Percentiles rank a stretch among this genome's conserved stretches.
Evolutionary conservation across 2,329 filamentous ascomycete species (phyloP).

Genomic region (Aureobasidium sp.): DNA sequence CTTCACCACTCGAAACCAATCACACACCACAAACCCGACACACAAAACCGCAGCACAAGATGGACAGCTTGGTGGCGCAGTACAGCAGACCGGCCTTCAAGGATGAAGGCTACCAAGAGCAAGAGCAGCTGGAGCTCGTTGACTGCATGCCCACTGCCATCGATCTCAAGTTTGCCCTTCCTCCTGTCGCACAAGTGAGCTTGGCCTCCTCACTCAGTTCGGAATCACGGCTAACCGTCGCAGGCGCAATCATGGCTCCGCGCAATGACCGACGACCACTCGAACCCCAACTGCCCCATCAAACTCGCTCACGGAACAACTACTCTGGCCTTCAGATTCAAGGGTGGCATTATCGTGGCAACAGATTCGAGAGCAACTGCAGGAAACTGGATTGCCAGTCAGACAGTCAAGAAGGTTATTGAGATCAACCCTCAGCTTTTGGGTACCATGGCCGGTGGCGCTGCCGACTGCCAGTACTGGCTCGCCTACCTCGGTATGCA

Average conservation of each 20-base stretch:
- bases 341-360: conserved; percentile 96
- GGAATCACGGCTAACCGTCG: conserved; percentile 18
- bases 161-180: conserved; percentile 90
- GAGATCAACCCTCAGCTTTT: conserved; percentile 93
- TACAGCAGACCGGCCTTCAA: conserved; percentile 76
- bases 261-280: conserved; percentile 92
- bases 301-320: conserved; percentile 99
- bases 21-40: neutral
- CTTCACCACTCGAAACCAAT: neutral
- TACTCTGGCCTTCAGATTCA: conserved; percentile 94
- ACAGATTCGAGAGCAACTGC: conserved; percentile 96
- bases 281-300: conserved; percentile 95
- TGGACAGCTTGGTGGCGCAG: conserved; percentile 89
- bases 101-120: conserved; percentile 59
- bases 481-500: conserved; percentile 98
- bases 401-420: conserved; percentile 99
- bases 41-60: conserved; percentile 35
- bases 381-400: conserved; percentile 98
- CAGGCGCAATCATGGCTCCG: conserved; percentile 92
- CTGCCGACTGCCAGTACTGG: conserved; percentile 99
- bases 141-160: conserved; percentile 62
- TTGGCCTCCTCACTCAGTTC: neutral
- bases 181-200: conserved; percentile 80
- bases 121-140: conserved; percentile 61
- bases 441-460: conserved; percentile 97